These are phyloP conservation scores for Mycena alexandri DNA, from an alignment of 768 basidiomycete species.

Conservation along the genomic window DNA sequence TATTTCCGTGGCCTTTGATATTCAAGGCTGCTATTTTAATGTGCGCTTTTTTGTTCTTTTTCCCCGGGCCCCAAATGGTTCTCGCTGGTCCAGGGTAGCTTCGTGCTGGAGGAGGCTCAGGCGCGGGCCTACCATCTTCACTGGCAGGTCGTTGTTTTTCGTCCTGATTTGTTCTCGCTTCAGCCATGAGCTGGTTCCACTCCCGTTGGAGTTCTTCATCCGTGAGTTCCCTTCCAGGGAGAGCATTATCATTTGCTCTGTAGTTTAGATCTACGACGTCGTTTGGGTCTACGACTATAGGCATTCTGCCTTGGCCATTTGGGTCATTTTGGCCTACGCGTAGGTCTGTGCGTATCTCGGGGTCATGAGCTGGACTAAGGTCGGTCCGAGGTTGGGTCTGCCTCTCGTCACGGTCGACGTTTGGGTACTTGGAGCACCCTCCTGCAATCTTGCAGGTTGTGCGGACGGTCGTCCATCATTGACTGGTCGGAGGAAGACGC, in stretches of 20 bases:
- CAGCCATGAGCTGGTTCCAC: no score
- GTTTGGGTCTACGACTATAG: background rate
- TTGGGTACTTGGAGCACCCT: background rate
- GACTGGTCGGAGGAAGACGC: background rate
- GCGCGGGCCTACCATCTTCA: no score
- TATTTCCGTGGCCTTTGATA: no score
- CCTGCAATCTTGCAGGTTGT: background rate
- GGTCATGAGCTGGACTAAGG: background rate
- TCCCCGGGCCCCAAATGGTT: no score
- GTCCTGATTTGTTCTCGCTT: no score
- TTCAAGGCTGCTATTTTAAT: background rate
- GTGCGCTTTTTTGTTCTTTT: background rate
- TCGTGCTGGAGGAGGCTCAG: no score
- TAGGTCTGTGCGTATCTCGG: background rate
- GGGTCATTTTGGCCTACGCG: background rate
- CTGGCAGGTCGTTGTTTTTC: no score
- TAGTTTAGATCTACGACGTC: background rate
- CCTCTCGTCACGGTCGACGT: no score
- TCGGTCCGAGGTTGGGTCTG: background rate
- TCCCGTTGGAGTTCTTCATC: no score
- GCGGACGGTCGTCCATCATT: slow-evolving; percentile 1
- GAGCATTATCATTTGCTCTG: background rate
- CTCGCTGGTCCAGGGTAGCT: no score
- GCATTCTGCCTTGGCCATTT: no score
- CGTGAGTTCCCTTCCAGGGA: no score